These are phyloP conservation scores for Cercophora samala DNA, from an alignment of 495 filamentous ascomycete species.

Conservation along the genomic window DNA sequence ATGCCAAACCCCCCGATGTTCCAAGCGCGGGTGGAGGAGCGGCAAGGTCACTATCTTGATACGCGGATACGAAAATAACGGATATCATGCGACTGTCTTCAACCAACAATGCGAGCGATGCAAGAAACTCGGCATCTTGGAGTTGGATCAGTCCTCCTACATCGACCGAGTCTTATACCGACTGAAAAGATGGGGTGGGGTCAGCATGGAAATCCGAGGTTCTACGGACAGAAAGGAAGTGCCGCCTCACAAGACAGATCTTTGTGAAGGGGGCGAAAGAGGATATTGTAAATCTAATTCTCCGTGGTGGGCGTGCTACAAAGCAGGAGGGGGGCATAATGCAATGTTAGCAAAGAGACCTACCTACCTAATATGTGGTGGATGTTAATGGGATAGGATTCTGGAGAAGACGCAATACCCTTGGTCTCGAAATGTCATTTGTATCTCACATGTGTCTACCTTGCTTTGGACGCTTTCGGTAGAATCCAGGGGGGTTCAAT, in stretches of 20 bases:
- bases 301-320: too few species aligned
- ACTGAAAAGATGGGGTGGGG: constrained; percentile 31
- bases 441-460: too few species aligned
- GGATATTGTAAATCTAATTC: constrained; percentile 13
- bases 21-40: constrained; percentile 29
- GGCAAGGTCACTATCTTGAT: constrained; percentile 30
- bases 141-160: constrained; percentile 29
- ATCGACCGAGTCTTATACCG: constrained; percentile 32
- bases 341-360: too few species aligned
- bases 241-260: constrained; percentile 22
- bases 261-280: constrained; percentile 33
- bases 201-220: constrained; percentile 16
- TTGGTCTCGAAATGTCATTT: too few species aligned
- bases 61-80: constrained; percentile 22
- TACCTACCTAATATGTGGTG: too few species aligned
- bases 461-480: too few species aligned
- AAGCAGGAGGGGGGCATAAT: neutral
- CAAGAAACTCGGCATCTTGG: constrained; percentile 24
- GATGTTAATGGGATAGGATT: too few species aligned
- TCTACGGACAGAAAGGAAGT: neutral
- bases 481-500: too few species aligned
- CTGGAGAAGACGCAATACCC: too few species aligned
- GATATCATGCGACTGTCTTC: constrained; percentile 33
- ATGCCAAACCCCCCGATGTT: constrained; percentile 25
- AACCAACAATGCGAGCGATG: constrained; percentile 30